Base-by-base conservation (phyloP, 1,139 yeast species). In the Sugiyamaella castrensis region DNA sequence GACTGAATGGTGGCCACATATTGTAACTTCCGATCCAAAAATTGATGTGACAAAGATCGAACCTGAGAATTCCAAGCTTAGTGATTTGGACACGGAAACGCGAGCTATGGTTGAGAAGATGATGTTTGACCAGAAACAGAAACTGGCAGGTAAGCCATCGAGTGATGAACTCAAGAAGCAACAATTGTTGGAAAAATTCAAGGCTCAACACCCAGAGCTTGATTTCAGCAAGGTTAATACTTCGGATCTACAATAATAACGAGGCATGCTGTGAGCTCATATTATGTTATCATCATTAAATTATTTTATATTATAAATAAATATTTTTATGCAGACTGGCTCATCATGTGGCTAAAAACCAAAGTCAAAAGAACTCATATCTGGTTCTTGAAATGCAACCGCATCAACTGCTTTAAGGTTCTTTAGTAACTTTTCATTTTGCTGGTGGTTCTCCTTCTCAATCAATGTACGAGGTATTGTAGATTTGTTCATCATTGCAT, bases 321-420 rank as follows among this genome's bases (percentile, higher is more conserved):
- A 19, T 19, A 19, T 19, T 19, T 19, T 19, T 5, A 19, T 19
- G 24, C 24, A 19, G 24, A 19, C 24, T 19, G 24, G 24, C 24
- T 19, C 5, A n/a, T n/a, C n/a, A n/a, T n/a, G n/a, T n/a, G n/a
- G 24, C 19, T 47, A 75, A 51, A 73, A 74, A 1, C 85, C 86
- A 66, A 84, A 84, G 51, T 75, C 76, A 62, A 85, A 85, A 0
- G 89, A 76, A 62, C 87, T 81, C 92, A 85, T 84, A 61, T 85
- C 92, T 0, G 91, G 91, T 62, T 85, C 94, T 55, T 75, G 79
- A 63, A 82, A 82, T 34, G 79, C 82, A 2, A 74, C 69, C 1
- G 79, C 75, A 4, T 87, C 82, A 1, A 66, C 63, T 1, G 84
- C 80, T 46, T 63, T 61, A 31, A 65, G 48, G n/a, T 36, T 35